Conservation (phyloP, 208 protist genomes). For the Phytomonas serpens region DNA sequence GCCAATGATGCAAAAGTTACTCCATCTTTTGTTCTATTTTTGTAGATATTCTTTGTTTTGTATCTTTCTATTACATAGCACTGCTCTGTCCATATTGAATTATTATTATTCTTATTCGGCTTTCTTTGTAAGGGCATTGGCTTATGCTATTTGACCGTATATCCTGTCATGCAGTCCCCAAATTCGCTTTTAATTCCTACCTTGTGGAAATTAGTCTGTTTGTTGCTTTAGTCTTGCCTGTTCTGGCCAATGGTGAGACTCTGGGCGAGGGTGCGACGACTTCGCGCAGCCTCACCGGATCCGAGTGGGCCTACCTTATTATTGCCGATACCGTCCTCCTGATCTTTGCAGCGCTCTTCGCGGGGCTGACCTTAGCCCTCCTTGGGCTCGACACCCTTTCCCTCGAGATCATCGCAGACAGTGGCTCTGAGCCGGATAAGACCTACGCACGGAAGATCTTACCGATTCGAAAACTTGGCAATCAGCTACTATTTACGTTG, state of each 20-base stretch:
- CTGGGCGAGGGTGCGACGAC: constrained; percentile 7
- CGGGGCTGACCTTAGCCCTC: constrained; percentile 94
- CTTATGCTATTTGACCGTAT: background rate
- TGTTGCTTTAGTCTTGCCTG: background rate
- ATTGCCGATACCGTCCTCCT: constrained; percentile 77
- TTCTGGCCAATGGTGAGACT: constrained; percentile 2
- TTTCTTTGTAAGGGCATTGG: background rate
- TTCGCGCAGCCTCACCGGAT: constrained; percentile 16
- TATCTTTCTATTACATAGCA: background rate
- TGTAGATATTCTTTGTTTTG: constrained; percentile 10
- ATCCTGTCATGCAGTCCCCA: background rate
- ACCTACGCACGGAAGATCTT: constrained; percentile 90
- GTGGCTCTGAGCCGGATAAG: constrained; percentile 82
- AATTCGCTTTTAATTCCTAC: background rate
- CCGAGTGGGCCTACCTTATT: constrained; percentile 68
- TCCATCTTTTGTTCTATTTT: constrained; percentile 9
- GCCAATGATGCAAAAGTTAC: background rate
- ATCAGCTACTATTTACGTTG: constrained; percentile 95
- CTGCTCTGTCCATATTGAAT: background rate
- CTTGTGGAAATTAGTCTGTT: background rate
- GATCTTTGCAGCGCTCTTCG: constrained; percentile 92
- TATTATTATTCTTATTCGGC: constrained; percentile 2
- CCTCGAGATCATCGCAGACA: constrained; percentile 90
- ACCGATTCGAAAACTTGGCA: constrained; percentile 92
- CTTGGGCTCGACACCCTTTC: constrained; percentile 91